Evolutionary conservation across 1,284 basidiomycete genomes (phyloP), one percentile per base, ranked within the genome.

Genomic region (Erythrobasidium hasegawianum): DNA sequence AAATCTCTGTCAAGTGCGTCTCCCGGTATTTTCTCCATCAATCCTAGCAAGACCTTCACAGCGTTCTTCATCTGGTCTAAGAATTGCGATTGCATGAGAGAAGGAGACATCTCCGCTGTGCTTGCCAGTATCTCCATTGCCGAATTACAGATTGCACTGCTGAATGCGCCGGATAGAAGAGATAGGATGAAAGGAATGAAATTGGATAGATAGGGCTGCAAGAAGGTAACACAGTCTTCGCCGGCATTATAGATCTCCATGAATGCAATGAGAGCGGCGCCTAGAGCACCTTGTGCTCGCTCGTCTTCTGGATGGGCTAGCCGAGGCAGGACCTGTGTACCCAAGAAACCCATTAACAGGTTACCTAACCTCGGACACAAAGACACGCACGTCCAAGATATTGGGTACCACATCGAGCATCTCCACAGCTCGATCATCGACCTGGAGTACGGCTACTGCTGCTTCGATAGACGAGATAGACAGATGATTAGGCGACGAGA

Each of bases 141-240:
- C 43, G 41, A 14, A 27, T 64, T 43, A 7, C 40, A 41, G 29
- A 64, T 13, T 16, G 41, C 52, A 39, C 47, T 54, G 53, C 39
- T 45, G 26, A 27, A 41, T 29, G 52, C 45, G 18, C 39, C 38
- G 11, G 61, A 27, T 27, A 64, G 29, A 18, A 64, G 54, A 13
- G 38, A 57, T 16, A 29, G 27, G 16, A 64, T 57, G 27, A 64
- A 64, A 2, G 61, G 61, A 20, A 64, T 47, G 22, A 64, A 64
- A 1, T 54, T 33, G 29, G 38, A 14, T n/a, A 64, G 53, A 22
- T 64, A 49, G 13, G 61, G 54, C 18, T 4, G 14, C 8, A 64
- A 24, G 16, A 56, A 64, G 26, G 20, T 24, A 10, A 18, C 16
- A 7, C 40, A 26, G 24, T 45, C 39, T 3, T 43, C 26, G 14